Conservation (phyloP, 164 flowering plant genomes). For the Tetracentron sinense region DNA sequence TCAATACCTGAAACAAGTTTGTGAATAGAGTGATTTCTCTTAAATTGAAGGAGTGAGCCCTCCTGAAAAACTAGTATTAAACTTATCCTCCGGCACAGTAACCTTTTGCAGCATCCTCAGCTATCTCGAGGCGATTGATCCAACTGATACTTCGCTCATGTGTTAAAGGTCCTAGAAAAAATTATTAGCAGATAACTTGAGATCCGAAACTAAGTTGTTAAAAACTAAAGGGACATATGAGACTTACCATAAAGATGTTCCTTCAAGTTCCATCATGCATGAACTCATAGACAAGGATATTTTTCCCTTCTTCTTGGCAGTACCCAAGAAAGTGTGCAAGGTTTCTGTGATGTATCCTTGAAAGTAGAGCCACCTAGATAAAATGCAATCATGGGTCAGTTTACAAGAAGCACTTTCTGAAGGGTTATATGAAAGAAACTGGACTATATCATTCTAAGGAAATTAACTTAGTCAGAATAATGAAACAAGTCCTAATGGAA, state of each 20-base stretch:
- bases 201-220: constrained; percentile 8
- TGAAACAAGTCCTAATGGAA: no score
- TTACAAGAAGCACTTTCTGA: neutral
- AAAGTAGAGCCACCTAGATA: constrained; percentile 76
- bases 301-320: constrained; percentile 89
- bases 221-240: neutral
- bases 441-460: no score
- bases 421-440: no score
- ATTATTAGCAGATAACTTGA: neutral
- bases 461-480: no score
- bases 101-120: no score
- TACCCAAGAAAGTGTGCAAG: constrained; percentile 91
- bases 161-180: constrained; percentile 50
- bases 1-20: constrained; percentile 47
- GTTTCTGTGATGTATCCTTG: no score
- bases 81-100: neutral
- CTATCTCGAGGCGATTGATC: no score
- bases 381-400: constrained; percentile 7
- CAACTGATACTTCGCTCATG: constrained; percentile 59
- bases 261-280: no score
- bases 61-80: neutral
- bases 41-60: neutral
- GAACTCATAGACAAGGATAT: constrained; percentile 90
- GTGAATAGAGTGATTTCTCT: neutral
- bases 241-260: constrained; percentile 90